phyloP scores from a whole-genome alignment of 2,329 filamentous ascomycete species.

The Blumeriella jaapii region DNA sequence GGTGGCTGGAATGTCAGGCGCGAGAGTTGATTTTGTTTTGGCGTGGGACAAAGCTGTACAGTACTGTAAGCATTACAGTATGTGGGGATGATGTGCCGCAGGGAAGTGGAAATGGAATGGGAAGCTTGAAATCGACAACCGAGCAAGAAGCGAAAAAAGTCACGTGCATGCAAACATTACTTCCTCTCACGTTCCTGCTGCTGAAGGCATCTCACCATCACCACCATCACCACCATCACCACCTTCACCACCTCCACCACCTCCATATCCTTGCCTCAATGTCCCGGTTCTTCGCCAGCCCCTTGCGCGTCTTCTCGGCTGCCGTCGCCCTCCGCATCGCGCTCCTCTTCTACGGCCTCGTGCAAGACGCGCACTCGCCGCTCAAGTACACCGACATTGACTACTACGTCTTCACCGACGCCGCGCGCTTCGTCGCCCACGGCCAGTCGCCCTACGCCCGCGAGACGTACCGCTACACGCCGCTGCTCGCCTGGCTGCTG shows the following conservation, averaged over 20 bases:
- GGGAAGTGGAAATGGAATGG: too few relatives aligned
- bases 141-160: too few relatives aligned
- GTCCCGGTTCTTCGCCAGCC: constrained; percentile 23
- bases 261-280: too few relatives aligned
- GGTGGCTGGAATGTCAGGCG: background rate
- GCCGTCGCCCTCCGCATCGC: constrained; percentile 54
- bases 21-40: background rate
- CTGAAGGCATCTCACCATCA: too few relatives aligned
- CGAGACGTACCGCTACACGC: constrained; percentile 95
- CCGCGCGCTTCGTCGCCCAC: constrained; percentile 61
- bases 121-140: too few relatives aligned
- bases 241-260: too few relatives aligned
- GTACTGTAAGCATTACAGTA: too few relatives aligned
- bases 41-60: too few relatives aligned
- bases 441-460: constrained; percentile 69
- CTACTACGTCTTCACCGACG: constrained; percentile 96
- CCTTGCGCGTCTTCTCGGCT: constrained; percentile 41
- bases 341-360: constrained; percentile 78
- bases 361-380: constrained; percentile 83
- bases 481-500: constrained; percentile 82
- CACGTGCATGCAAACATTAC: too few relatives aligned
- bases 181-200: too few relatives aligned
- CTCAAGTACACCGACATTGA: constrained; percentile 99
- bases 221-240: too few relatives aligned
- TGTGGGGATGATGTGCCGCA: too few relatives aligned